phyloP scores from a whole-genome alignment of 2,329 filamentous ascomycete genomes.

The Atkinsonella hypoxylon region DNA sequence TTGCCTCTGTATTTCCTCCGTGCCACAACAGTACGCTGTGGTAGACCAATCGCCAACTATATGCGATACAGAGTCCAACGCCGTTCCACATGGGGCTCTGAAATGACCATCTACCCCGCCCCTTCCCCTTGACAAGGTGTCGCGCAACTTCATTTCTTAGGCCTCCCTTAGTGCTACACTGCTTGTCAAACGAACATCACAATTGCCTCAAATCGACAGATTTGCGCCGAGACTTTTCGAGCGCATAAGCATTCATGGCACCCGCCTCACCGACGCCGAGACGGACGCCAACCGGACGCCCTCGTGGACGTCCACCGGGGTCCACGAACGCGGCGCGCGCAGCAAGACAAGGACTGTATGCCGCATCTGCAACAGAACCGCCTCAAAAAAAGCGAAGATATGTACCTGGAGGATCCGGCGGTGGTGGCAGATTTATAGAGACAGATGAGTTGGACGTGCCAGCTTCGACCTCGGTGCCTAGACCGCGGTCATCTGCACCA shows the following conservation, averaged over 20 bases:
- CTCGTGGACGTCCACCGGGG: constrained; percentile 34
- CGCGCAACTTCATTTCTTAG: constrained; percentile 14
- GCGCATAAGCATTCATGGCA: constrained; percentile 16
- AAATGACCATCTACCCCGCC: constrained; percentile 14
- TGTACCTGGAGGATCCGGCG: constrained; percentile 75
- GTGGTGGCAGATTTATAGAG: constrained; percentile 75
- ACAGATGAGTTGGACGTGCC: constrained; percentile 52
- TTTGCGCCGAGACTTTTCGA: neutral
- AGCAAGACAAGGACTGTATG: constrained; percentile 23
- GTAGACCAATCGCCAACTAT: constrained; percentile 11
- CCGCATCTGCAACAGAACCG: constrained; percentile 38
- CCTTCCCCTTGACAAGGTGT: constrained; percentile 18
- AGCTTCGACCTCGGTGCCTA: constrained; percentile 27
- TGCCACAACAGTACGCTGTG: constrained; percentile 12
- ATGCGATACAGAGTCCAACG: constrained; percentile 10
- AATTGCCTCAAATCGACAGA: neutral
- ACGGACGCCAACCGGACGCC: constrained; percentile 30
- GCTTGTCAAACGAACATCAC: neutral
- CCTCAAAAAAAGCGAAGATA: constrained; percentile 64
- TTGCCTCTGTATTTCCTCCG: constrained; percentile 15
- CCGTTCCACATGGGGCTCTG: constrained; percentile 9
- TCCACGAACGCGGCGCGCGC: constrained; percentile 29
- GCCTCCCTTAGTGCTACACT: neutral
- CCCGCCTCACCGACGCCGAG: constrained; percentile 27
- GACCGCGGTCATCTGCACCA: constrained; percentile 28